phyloP scores from a whole-genome alignment of 1,284 basidiomycete species.

The Leccinum huronense region DNA sequence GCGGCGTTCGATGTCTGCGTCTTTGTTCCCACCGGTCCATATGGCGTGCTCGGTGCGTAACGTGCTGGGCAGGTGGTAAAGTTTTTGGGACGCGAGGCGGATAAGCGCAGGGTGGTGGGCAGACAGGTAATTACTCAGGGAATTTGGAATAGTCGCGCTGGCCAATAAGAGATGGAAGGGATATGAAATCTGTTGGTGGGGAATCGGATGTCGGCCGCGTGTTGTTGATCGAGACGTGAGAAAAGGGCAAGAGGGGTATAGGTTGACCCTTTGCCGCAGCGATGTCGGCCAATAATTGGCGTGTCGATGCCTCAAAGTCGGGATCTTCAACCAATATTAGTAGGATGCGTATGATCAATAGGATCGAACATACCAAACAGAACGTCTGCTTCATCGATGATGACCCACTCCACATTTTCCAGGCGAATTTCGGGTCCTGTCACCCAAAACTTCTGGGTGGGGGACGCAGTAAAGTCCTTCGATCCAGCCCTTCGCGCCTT shows the following conservation, averaged over 20 bases:
- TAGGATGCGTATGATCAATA: slow-evolving; percentile 4
- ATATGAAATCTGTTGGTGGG: slow-evolving; percentile 42
- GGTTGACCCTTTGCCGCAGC: slow-evolving; percentile 57
- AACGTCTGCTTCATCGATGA: slow-evolving; percentile 87
- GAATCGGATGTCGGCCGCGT: slow-evolving; percentile 20
- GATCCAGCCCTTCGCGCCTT: slow-evolving; percentile 25
- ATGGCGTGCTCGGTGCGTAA: slow-evolving; percentile 71
- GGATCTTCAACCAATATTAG: slow-evolving; percentile 43
- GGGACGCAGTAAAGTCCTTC: slow-evolving; percentile 23
- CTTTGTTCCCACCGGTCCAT: slow-evolving; percentile 77
- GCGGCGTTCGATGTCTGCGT: slow-evolving; percentile 74
- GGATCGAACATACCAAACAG: slow-evolving; percentile 63
- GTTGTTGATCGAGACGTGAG: slow-evolving; percentile 20
- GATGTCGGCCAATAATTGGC: slow-evolving; percentile 65
- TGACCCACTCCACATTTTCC: slow-evolving; percentile 75
- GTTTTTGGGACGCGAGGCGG: slow-evolving; percentile 72
- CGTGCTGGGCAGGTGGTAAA: slow-evolving; percentile 73
- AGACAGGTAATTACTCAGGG: slow-evolving; percentile 66
- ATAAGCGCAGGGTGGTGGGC: slow-evolving; percentile 57
- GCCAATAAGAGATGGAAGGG: slow-evolving; percentile 79
- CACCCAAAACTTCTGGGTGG: slow-evolving; percentile 33
- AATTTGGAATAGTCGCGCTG: slow-evolving; percentile 84
- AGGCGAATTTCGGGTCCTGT: slow-evolving; percentile 57
- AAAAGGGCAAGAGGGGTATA: slow-evolving; percentile 35
- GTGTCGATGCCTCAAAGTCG: slow-evolving; percentile 75